Conservation (phyloP, 2,329 filamentous ascomycete species). For the Claviceps sp. region DNA sequence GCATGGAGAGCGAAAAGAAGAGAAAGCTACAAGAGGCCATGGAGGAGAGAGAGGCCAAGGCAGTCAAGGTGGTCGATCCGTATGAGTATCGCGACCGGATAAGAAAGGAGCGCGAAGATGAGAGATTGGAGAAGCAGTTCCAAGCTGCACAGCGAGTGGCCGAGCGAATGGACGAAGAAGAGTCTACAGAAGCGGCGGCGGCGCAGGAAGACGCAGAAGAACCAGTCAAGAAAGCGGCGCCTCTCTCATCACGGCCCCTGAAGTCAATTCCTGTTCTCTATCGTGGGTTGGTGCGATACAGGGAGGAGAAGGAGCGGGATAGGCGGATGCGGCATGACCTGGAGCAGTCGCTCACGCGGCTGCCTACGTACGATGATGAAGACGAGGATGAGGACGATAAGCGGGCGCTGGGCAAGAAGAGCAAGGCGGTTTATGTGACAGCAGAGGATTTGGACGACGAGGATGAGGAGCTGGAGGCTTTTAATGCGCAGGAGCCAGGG, state of each 20-base stretch:
- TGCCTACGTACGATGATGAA: constrained; percentile 56
- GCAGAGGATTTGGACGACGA: constrained; percentile 64
- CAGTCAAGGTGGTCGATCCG: constrained; percentile 46
- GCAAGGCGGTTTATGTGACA: constrained; percentile 38
- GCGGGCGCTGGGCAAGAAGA: constrained; percentile 49
- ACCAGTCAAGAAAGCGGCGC: constrained; percentile 19
- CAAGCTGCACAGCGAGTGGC: constrained; percentile 71
- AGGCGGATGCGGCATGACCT: constrained; percentile 51
- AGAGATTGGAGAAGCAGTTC: constrained; percentile 54
- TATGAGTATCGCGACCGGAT: constrained; percentile 62
- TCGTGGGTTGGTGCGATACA: constrained; percentile 56
- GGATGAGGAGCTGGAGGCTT: constrained; percentile 68
- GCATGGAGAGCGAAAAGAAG: constrained; percentile 72
- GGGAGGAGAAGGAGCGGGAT: constrained; percentile 58
- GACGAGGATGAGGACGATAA: constrained; percentile 63
- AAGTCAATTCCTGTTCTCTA: constrained; percentile 66
- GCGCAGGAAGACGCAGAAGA: neutral
- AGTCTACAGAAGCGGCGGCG: constrained; percentile 19
- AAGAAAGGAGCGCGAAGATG: constrained; percentile 55
- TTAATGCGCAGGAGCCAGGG: constrained; percentile 52
- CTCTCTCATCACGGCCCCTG: constrained; percentile 24
- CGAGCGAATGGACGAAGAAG: constrained; percentile 59
- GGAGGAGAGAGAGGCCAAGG: constrained; percentile 42
- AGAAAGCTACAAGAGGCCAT: constrained; percentile 55
- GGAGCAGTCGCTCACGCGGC: constrained; percentile 46